These are phyloP conservation scores for Dipteronia sinensis DNA, from an alignment of 345 rosid species.

Conservation along the genomic window DNA sequence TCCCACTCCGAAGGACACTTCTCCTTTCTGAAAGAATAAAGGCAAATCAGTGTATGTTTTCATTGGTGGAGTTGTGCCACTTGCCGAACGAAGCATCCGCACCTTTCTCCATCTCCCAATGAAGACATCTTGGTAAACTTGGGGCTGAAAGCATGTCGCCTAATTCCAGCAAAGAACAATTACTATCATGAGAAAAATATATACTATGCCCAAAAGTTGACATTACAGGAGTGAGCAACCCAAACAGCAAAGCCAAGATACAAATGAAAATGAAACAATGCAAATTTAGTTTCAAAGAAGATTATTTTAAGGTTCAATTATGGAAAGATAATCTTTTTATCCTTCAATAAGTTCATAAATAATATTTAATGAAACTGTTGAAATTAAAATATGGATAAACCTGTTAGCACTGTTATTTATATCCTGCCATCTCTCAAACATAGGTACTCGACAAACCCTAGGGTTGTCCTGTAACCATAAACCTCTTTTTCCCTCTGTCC, in stretches of 20 bases:
- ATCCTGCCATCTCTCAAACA: background rate
- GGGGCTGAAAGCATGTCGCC: conserved; percentile 98
- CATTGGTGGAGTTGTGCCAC: conserved; percentile 94
- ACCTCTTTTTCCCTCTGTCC: background rate
- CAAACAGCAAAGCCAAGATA: conserved; percentile 17
- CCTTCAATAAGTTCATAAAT: background rate
- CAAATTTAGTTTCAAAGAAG: background rate
- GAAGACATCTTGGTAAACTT: conserved; percentile 79
- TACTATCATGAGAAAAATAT: conserved; percentile 14
- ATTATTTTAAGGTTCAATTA: background rate
- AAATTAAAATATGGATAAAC: background rate
- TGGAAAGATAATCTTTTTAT: background rate
- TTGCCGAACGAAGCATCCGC: conserved; percentile 84
- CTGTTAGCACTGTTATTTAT: background rate
- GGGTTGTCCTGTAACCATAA: background rate
- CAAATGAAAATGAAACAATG: conserved; percentile 2
- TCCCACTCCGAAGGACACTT: conserved; percentile 88
- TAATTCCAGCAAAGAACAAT: conserved; percentile 42
- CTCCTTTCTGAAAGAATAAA: conserved; percentile 75
- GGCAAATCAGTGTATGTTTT: conserved; percentile 89
- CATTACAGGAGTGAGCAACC: conserved; percentile 8
- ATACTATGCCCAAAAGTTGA: conserved; percentile 2
- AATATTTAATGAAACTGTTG: background rate
- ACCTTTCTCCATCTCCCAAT: conserved; percentile 99
- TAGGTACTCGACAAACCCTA: background rate